Conservation (phyloP, 2,329 filamentous ascomycete species). For the Aaosphaeria pasadenensis region DNA sequence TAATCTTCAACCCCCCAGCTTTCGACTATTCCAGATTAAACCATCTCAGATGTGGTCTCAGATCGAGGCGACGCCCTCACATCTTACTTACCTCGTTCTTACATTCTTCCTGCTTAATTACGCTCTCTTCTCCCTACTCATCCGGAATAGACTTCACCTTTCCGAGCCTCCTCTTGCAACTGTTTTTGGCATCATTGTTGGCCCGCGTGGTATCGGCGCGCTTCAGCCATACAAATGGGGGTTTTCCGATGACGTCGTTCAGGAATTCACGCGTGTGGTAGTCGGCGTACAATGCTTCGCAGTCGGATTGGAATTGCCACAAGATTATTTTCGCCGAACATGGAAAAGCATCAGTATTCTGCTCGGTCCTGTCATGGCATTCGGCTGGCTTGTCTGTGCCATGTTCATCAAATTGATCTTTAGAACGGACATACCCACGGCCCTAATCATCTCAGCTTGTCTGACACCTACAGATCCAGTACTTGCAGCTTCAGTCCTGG, state of each 20-base stretch:
- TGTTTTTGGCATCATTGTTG: slow-evolving; percentile 44
- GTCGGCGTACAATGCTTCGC: slow-evolving; percentile 44
- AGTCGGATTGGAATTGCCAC: slow-evolving; percentile 38
- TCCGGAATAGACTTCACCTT: slow-evolving; percentile 48
- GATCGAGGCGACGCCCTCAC: slow-evolving; percentile 45
- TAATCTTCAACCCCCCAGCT: no score
- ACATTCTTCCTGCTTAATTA: slow-evolving; percentile 47
- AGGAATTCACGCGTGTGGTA: slow-evolving; percentile 44
- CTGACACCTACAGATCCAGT: slow-evolving; percentile 58
- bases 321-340: slow-evolving; percentile 48
- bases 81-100: slow-evolving; percentile 45
- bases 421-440: slow-evolving; percentile 43
- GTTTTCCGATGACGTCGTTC: slow-evolving; percentile 40
- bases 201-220: slow-evolving; percentile 39
- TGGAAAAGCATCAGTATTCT: slow-evolving; percentile 51
- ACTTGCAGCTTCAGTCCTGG: slow-evolving; percentile 52
- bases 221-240: slow-evolving; percentile 43
- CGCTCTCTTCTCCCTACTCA: slow-evolving; percentile 45
- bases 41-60: slow-evolving; percentile 35
- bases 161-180: slow-evolving; percentile 49
- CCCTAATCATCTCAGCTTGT: slow-evolving; percentile 53
- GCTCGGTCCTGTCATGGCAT: slow-evolving; percentile 52
- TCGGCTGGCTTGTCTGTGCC: slow-evolving; percentile 48
- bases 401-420: slow-evolving; percentile 48
- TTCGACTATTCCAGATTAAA: no score